These are phyloP conservation scores for Leccinum broughii DNA, from an alignment of 768 basidiomycete genomes.

Conservation along the genomic window DNA sequence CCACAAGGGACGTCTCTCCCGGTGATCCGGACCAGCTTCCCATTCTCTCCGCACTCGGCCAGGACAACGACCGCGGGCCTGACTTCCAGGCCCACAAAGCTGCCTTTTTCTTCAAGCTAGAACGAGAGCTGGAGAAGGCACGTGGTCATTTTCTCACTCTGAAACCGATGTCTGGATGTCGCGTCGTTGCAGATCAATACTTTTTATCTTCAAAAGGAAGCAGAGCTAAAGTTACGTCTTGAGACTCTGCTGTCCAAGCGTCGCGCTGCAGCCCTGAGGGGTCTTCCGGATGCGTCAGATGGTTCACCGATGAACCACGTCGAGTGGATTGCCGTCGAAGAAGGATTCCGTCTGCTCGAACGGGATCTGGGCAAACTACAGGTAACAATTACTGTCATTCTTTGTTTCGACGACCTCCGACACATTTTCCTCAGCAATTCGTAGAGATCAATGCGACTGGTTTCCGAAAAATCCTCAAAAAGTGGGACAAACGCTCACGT, in stretches of 20 bases:
- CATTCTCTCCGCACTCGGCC: slow-evolving; percentile 58
- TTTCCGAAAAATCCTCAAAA: slow-evolving; percentile 96
- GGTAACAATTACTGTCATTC: slow-evolving; percentile 44
- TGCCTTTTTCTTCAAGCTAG: slow-evolving; percentile 98
- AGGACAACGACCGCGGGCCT: slow-evolving; percentile 73
- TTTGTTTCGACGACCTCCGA: slow-evolving; percentile 16
- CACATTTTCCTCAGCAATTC: slow-evolving; percentile 66
- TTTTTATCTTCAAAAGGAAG: slow-evolving; percentile 97
- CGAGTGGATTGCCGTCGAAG: slow-evolving; percentile 95
- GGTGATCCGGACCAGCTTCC: slow-evolving; percentile 53
- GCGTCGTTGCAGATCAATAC: slow-evolving; percentile 76
- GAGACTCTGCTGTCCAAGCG: slow-evolving; percentile 94
- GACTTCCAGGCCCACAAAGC: slow-evolving; percentile 95
- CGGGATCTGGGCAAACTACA: slow-evolving; percentile 93
- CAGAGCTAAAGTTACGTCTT: slow-evolving; percentile 87
- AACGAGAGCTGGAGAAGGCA: slow-evolving; percentile 96
- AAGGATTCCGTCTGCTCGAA: slow-evolving; percentile 93
- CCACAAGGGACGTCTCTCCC: slow-evolving; percentile 17
- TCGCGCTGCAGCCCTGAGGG: slow-evolving; percentile 73
- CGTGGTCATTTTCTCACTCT: slow-evolving; percentile 17
- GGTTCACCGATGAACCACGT: slow-evolving; percentile 61
- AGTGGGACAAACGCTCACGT: slow-evolving; percentile 96
- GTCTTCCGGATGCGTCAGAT: slow-evolving; percentile 66
- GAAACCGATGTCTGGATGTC: slow-evolving; percentile 8
- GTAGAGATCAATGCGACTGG: slow-evolving; percentile 97